These are phyloP conservation scores for Clavariopsis aquatica DNA, from an alignment of 495 filamentous ascomycete genomes.

Conservation along the genomic window DNA sequence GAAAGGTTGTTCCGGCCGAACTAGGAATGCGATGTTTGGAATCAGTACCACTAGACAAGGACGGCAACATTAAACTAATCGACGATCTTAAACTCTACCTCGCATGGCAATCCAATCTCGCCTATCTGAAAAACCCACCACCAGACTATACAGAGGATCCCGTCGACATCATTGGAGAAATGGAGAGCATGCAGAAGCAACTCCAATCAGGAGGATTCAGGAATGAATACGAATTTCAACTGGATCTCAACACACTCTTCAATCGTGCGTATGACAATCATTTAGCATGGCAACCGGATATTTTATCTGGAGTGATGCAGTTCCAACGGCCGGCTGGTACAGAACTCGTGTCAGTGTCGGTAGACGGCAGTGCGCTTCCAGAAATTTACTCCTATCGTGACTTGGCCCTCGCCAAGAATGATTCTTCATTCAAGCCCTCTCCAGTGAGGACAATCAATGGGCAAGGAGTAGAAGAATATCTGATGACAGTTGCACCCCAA, in stretches of 20 bases:
- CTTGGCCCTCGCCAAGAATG: conserved; percentile 11
- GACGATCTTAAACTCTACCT: conserved; percentile 49
- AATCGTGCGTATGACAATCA: conserved; percentile 52
- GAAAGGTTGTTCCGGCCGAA: conserved; percentile 46
- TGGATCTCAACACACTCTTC: conserved; percentile 48
- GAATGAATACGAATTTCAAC: conserved; percentile 51
- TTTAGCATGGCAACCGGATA: conserved; percentile 45
- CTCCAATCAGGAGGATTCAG: conserved; percentile 46
- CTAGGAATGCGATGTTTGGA: conserved; percentile 51
- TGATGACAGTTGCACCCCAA: conserved; percentile 42
- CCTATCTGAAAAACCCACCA: conserved; percentile 50
- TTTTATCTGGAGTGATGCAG: conserved; percentile 20
- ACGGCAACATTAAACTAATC: conserved; percentile 47
- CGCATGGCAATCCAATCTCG: conserved; percentile 50
- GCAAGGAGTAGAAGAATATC: conserved; percentile 42
- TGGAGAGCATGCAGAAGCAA: conserved; percentile 45
- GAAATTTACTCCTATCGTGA: conserved; percentile 31
- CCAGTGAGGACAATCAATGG: conserved; percentile 45
- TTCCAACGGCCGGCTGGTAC: conserved; percentile 19
- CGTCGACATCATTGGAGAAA: conserved; percentile 48
- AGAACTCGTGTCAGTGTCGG: conserved; percentile 33
- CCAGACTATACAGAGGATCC: conserved; percentile 50
- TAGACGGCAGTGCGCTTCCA: conserved; percentile 29
- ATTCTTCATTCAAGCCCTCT: conserved; percentile 31
- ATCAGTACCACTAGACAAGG: conserved; percentile 50